These are phyloP conservation scores for Zychaea mexicana DNA, from an alignment of 371 early-diverging fungal species.

Conservation along the genomic window DNA sequence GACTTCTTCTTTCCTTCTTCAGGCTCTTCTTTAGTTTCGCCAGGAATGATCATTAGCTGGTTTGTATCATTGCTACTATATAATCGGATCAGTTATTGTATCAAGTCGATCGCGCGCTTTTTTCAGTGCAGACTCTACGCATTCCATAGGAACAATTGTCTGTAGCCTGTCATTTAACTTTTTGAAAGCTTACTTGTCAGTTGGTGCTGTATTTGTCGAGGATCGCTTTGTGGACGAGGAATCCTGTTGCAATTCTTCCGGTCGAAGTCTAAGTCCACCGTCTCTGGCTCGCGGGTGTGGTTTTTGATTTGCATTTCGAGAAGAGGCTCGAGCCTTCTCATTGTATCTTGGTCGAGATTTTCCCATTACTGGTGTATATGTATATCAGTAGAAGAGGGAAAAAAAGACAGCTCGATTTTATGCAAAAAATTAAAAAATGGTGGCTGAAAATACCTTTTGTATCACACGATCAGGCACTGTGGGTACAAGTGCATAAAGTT, in stretches of 20 bases:
- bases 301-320: slow-evolving; percentile 40
- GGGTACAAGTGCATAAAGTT: too few relatives aligned
- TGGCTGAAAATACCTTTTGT: too few relatives aligned
- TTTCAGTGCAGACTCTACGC: too few relatives aligned
- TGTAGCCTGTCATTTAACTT: too few relatives aligned
- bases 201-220: neutral
- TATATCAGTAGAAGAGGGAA: neutral
- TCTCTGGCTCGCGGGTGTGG: slow-evolving; percentile 55
- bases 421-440: neutral
- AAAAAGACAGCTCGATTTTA: neutral
- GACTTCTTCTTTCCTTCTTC: neutral
- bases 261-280: slow-evolving; percentile 38
- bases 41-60: slow-evolving; percentile 44
- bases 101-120: too few relatives aligned
- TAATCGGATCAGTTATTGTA: neutral
- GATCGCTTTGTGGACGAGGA: neutral
- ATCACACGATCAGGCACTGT: too few relatives aligned
- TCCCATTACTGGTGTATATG: slow-evolving; percentile 40
- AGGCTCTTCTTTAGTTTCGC: slow-evolving; percentile 9
- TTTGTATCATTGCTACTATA: slow-evolving; percentile 28
- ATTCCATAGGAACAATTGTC: too few relatives aligned
- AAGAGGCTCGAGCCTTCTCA: slow-evolving; percentile 59
- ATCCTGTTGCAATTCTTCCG: neutral
- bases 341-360: slow-evolving; percentile 63
- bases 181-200: too few relatives aligned